Evolutionary conservation across 306 rosid species (phyloP), one percentile per base, ranked within the genome.

Genomic region (Fagus crenata): DNA sequence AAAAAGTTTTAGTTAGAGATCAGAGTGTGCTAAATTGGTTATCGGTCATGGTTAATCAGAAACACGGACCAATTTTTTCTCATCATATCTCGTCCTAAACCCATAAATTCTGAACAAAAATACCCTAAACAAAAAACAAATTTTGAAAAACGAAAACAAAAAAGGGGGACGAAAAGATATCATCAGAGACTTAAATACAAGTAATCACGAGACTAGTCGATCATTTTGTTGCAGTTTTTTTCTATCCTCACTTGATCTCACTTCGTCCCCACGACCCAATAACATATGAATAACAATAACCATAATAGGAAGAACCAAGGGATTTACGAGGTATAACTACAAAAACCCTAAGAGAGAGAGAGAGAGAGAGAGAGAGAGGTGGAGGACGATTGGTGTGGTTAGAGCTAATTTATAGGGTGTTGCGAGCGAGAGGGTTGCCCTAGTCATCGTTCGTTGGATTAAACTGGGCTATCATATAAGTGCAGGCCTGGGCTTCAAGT

Each of bases 11-110:
- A 7, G 32, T 6, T 22, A 67, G 71, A 67, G 71, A 67, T 67
- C 51, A 67, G 71, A 67, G 49, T 67, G 71, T 39, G 71, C 71
- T 39, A 65, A 35, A 37, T 17, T 6, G 71, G 71, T n/a, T 67
- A 40, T 67, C 71, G 49, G 49, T 67, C 71, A 67, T 14, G 71
- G 71, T 67, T 39, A 67, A 39, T 67, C 71, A 67, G 71, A 67
- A 67, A 67, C 71, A 67, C 51, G 71, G 71, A 67, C 71, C 71
- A 67, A 67, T 37, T 6, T 39, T 67, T n/a, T 39, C 71, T 67
- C 71, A 67, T 39, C 71, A 67, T n/a, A 67, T 67, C 71, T 67
- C 71, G 32, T 2, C 1, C 22, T 7, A 12, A 0, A 67, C 7
- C 71, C 33, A 67, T 40, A 6, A 3, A 3, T 39, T n/a, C 22